phyloP scores from a whole-genome alignment of 805 yeast species.

The Schwanniomyces vanrijiae region DNA sequence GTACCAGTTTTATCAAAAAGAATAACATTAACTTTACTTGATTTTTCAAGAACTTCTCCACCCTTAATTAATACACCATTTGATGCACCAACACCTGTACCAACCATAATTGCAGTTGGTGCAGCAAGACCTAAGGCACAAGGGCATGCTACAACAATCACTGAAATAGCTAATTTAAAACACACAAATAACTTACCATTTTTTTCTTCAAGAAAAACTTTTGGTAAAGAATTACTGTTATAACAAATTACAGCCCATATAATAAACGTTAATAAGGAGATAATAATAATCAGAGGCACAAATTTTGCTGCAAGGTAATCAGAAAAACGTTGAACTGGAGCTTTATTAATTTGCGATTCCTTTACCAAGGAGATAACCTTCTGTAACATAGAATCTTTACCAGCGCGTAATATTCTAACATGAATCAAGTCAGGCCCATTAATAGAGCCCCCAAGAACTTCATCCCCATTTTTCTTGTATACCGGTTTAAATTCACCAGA shows the following conservation, averaged over 20 bases:
- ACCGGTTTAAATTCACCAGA: conserved; percentile 92
- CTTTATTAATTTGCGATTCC: conserved; percentile 83
- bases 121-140: conserved; percentile 97
- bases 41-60: conserved; percentile 81
- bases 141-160: conserved; percentile 97
- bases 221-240: conserved; percentile 37
- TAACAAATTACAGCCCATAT: conserved; percentile 39
- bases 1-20: conserved; percentile 97
- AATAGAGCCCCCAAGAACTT: conserved; percentile 86
- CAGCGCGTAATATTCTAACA: conserved; percentile 67
- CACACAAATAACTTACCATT: conserved; percentile 67
- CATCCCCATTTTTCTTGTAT: conserved; percentile 56
- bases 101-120: conserved; percentile 99
- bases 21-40: conserved; percentile 61
- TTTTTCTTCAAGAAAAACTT: conserved; percentile 41
- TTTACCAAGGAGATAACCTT: conserved; percentile 85
- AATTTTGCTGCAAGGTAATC: conserved; percentile 83
- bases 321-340: conserved; percentile 89
- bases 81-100: conserved; percentile 92
- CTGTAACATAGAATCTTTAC: conserved; percentile 81
- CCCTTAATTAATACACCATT: conserved; percentile 91
- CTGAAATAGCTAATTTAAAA: conserved; percentile 81
- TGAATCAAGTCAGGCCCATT: conserved; percentile 76
- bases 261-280: conserved; percentile 64
- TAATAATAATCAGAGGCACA: conserved; percentile 68